Base-by-base conservation (phyloP, 805 yeast species). In the Candida ovalis region DNA sequence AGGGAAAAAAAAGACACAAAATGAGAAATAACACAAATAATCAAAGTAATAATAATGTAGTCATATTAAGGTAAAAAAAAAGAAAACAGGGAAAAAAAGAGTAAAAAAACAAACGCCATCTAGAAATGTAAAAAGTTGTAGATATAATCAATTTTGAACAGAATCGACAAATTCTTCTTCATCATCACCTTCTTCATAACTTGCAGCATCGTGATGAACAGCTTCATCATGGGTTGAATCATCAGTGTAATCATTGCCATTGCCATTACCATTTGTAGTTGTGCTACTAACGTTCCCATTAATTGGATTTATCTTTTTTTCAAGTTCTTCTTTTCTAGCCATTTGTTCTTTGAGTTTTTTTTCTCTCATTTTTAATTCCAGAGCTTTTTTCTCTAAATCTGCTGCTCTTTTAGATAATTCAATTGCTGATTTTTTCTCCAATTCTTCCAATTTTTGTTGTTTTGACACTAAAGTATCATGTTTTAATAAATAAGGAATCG, bases 401-500 rank as follows among this genome's bases (percentile, higher is more conserved):
- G 85, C 83, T n/a, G 91, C 92, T 55, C 91, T 74, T 51, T 73
- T 72, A 25, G 88, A 81, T 58, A 87, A 71, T 58, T 86, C 92
- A 60, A 76, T 76, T 0, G 92, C 94, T 46, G 87, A 80, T 53
- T 83, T 84, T 59, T 84, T 83, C 63, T 87, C 95, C 68, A 87
- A 68, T 57, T 86, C 89, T 62, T 86, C 91, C 44, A 87, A 69
- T 67, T 84, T 86, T 49, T 82, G 88, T 60, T 87, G 91, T 64
- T 87, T 82, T 45, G 85, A 84, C 54, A 81, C 68, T 48, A 86
- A 77, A 48, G 85, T 77, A 65, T 87, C 92, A 64, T 86, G 92
- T 62, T 88, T 78, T 52, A 87, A 70, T 30, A 86, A 84, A 57
- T 87, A 87, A n/a, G 95, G 95, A 22, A 87, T 88, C 1, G 94